Conservation (phyloP, 441 rosid species). For the Arabidopsis lyrata region DNA sequence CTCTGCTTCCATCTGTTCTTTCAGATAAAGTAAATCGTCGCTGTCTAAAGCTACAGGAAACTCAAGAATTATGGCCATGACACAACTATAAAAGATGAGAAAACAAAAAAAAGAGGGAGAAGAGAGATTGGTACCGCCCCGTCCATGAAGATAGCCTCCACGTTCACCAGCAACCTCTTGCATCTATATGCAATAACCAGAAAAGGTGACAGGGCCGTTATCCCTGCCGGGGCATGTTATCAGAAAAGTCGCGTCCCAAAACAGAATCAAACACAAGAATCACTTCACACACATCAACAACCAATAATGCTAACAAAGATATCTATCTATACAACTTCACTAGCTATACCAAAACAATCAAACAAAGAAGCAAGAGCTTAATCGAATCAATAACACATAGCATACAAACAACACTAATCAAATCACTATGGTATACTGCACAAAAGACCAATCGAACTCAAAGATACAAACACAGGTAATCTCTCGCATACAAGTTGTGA, state of each 20-base stretch:
- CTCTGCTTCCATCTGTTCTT: conserved; percentile 99
- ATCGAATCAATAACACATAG: not conserved
- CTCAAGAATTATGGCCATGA: conserved; percentile 44
- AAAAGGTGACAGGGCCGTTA: conserved; percentile 68
- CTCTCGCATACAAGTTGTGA: conserved; percentile 2
- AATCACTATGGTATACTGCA: not conserved
- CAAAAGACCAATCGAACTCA: conserved; percentile 7
- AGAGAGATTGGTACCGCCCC: conserved; percentile 72
- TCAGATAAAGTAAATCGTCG: conserved; percentile 94
- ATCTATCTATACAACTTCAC: not conserved
- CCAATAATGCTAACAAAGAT: too few relatives aligned
- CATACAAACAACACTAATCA: conserved; percentile 16
- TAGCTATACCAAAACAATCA: conserved; percentile 4
- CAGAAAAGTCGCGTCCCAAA: conserved; percentile 58
- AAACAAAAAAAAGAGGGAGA: too few relatives aligned
- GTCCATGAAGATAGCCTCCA: conserved; percentile 98
- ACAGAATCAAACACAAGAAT: conserved; percentile 14
- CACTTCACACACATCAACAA: conserved; percentile 23
- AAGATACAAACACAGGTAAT: not conserved
- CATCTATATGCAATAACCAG: conserved; percentile 83
- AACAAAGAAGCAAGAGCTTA: not conserved
- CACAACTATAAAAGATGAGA: not conserved
- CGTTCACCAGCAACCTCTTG: conserved; percentile 99
- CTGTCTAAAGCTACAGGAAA: conserved; percentile 93
- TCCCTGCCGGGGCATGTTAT: conserved; percentile 99